Conservation (phyloP, 2,329 filamentous ascomycete species). For the Ceratocystis cubensis region DNA sequence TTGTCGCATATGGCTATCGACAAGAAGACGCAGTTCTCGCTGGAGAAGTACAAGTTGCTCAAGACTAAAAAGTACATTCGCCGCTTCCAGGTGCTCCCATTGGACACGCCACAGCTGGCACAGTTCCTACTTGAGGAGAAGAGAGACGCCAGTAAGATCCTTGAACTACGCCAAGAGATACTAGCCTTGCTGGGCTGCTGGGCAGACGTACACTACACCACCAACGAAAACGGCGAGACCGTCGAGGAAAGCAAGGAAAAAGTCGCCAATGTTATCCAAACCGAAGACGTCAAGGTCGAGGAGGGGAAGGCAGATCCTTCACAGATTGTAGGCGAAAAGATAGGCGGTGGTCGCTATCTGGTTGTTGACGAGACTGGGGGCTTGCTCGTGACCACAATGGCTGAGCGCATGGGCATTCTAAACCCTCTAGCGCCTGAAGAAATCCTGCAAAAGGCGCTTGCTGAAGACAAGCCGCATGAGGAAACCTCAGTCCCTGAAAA, state of each 20-base stretch:
- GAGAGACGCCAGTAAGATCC: slow-evolving; percentile 57
- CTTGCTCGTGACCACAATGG: slow-evolving; percentile 67
- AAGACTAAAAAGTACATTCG: slow-evolving; percentile 91
- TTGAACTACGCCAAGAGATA: slow-evolving; percentile 79
- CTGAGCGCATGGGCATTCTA: slow-evolving; percentile 77
- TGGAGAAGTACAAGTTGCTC: slow-evolving; percentile 89
- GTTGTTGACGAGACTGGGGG: slow-evolving; percentile 81
- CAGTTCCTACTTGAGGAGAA: slow-evolving; percentile 70
- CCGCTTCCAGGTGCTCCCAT: slow-evolving; percentile 70
- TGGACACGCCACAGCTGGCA: slow-evolving; percentile 65
- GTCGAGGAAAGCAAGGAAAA: slow-evolving; percentile 21
- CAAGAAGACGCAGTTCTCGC: slow-evolving; percentile 84
- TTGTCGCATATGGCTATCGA: slow-evolving; percentile 79
- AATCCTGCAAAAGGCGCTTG: slow-evolving; percentile 12
- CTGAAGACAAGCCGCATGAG: slow-evolving; percentile 9
- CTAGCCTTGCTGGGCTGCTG: slow-evolving; percentile 73
- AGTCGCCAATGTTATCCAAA: slow-evolving; percentile 16
- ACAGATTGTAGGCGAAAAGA: slow-evolving; percentile 12
- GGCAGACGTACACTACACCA: slow-evolving; percentile 75
- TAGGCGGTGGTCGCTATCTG: slow-evolving; percentile 50
- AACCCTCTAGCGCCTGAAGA: slow-evolving; percentile 34
- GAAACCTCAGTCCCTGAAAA: not conserved
- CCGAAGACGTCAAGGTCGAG: not conserved
- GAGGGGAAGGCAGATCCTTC: slow-evolving; percentile 22
- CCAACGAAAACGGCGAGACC: slow-evolving; percentile 27